Evolutionary conservation across 2,329 filamentous ascomycete species (phyloP), one percentile per base, ranked within the genome.

Genomic region (Plenodomus lindquistii): DNA sequence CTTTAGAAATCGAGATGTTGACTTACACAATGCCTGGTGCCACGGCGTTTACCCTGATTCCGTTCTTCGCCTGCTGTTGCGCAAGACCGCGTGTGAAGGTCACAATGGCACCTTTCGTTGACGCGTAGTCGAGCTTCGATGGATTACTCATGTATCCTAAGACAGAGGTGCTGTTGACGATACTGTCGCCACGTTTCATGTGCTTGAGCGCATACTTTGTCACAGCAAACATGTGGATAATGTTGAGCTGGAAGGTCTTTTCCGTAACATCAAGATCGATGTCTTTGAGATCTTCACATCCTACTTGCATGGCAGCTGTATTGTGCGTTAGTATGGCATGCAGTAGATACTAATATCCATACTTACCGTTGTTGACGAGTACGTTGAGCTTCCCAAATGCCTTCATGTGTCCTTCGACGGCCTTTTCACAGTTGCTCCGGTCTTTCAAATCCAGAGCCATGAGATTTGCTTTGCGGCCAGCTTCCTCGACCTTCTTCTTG

Each of bases 121-220:
- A 84, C 0, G 88, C 89, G 73, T 92, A 92, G 71, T 92, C 88
- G 29, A 92, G 81, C 1, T 91, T 79, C 61, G 91, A 87, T 0
- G 85, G 85, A 1, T 87, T 85, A 29, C 88, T 88, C 52, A 90
- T 81, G 72, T 91, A 92, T 19, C 85, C 86, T 65, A 91, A 91
- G 64, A 92, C 85, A 13, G 86, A 90, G 31, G 87, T 84, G 66
- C 88, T 90, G 75, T 91, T 92, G 77, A 93, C 89, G 65, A 93
- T 89, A 19, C 82, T 84, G 51, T 83, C 80, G 29, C 89, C 88
- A 20, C 72, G 69, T 60, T 82, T 81, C 83, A 93, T 87, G 71
- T 90, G 85, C 1, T 83, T 84, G 17, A 92, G 77, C 11, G 81
- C 74, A 63, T 91, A 89, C 69, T 92, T 93, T 47, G 87, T 80